Conservation (phyloP, 495 filamentous ascomycete species). For the Podospora anserina region DNA sequence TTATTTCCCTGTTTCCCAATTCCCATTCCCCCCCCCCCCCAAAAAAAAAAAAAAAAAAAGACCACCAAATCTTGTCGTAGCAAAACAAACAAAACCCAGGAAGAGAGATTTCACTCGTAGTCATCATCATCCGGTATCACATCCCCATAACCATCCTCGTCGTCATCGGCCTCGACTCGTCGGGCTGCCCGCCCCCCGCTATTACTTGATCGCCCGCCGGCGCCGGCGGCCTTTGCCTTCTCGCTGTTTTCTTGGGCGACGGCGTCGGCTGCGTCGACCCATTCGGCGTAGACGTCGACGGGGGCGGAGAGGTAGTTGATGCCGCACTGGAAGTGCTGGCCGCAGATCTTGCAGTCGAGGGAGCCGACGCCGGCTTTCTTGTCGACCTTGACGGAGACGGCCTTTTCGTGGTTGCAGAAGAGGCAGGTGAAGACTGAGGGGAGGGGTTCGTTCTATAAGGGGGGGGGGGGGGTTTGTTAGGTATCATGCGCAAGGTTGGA, state of each 20-base stretch:
- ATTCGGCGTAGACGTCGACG: conserved; percentile 95
- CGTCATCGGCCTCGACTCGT: conserved; percentile 41
- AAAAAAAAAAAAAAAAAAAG: not conserved
- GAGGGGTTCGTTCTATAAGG: conserved; percentile 73
- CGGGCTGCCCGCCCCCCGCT: conserved; percentile 20
- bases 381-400: conserved; percentile 82
- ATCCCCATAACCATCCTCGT: conserved; percentile 44
- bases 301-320: conserved; percentile 89
- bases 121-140: conserved; percentile 46
- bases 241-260: conserved; percentile 41
- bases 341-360: conserved; percentile 87
- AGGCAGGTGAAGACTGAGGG: conserved; percentile 87
- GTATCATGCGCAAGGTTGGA: not conserved
- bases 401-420: conserved; percentile 96
- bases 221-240: conserved; percentile 1
- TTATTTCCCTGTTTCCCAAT: not conserved
- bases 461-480: not conserved
- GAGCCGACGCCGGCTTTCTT: conserved; percentile 83
- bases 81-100: conserved; percentile 2
- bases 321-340: conserved; percentile 83
- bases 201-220: conserved; percentile 3
- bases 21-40: not conserved
- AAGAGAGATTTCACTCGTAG: conserved; percentile 25
- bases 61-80: not conserved
- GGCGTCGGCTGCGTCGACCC: conserved; percentile 85